phyloP scores from a whole-genome alignment of 2,329 filamentous ascomycete genomes.

The Beauveria sp. region DNA sequence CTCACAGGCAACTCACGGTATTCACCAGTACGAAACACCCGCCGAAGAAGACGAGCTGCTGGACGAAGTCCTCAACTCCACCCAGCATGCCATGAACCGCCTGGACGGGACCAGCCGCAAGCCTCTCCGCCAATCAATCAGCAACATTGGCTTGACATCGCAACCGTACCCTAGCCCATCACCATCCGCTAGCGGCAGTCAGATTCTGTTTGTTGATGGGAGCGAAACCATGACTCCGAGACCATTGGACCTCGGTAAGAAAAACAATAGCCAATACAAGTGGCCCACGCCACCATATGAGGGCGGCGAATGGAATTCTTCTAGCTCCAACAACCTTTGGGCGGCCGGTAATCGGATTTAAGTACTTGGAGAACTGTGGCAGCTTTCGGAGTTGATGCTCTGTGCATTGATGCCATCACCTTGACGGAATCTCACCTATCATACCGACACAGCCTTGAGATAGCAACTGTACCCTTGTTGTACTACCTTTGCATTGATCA shows the following conservation, averaged over 20 bases:
- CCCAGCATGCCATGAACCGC: conserved; percentile 65
- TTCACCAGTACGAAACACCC: conserved; percentile 84
- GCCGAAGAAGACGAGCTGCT: conserved; percentile 95
- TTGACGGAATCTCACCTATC: neutral
- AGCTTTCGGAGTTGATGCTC: neutral
- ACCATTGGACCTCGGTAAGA: conserved; percentile 61
- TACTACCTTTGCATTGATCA: neutral
- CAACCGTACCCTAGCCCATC: conserved; percentile 58
- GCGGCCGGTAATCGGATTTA: conserved; percentile 60
- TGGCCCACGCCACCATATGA: conserved; percentile 96
- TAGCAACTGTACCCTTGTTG: neutral
- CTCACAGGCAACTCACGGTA: conserved; percentile 64
- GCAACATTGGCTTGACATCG: conserved; percentile 52
- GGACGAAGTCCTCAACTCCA: conserved; percentile 77
- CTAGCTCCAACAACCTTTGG: conserved; percentile 74
- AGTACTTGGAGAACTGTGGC: conserved; percentile 9
- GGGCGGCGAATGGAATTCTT: conserved; percentile 83
- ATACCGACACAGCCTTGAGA: neutral
- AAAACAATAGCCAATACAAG: conserved; percentile 51
- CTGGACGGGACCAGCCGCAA: conserved; percentile 44
- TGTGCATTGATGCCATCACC: neutral
- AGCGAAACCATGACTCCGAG: conserved; percentile 57
- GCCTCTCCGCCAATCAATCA: conserved; percentile 53
- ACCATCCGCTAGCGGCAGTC: conserved; percentile 75
- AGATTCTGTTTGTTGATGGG: conserved; percentile 63